These are phyloP conservation scores for Coniochaeta sp. DNA, from an alignment of 2,329 filamentous ascomycete species.

Conservation along the genomic window DNA sequence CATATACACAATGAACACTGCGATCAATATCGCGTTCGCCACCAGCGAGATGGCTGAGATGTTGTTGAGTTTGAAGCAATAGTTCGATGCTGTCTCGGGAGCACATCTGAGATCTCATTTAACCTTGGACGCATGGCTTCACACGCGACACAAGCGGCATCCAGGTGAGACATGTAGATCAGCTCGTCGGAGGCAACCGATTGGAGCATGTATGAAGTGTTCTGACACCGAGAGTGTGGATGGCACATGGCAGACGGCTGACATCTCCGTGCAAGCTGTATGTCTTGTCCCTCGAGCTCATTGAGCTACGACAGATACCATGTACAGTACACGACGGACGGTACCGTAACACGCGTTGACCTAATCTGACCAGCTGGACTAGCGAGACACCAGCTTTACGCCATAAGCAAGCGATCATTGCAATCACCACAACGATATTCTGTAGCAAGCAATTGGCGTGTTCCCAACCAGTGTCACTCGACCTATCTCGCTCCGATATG, in stretches of 20 bases:
- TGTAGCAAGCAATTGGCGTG: too few relatives aligned
- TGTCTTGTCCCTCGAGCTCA: not conserved
- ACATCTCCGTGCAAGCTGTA: not conserved
- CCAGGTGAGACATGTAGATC: not conserved
- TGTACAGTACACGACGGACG: not conserved
- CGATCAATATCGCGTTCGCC: not conserved
- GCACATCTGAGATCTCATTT: not conserved
- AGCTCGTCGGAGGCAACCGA: not conserved
- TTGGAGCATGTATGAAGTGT: not conserved
- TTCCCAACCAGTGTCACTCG: not conserved
- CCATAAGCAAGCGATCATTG: too few relatives aligned
- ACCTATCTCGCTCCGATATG: not conserved
- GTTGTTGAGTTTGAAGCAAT: not conserved
- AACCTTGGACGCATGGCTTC: not conserved
- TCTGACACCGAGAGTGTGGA: not conserved
- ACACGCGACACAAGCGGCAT: not conserved
- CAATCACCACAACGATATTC: too few relatives aligned
- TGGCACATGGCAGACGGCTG: not conserved
- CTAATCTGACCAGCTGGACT: not conserved
- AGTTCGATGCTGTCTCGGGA: not conserved
- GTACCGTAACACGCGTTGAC: not conserved
- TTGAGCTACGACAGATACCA: not conserved
- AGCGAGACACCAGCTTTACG: not conserved
- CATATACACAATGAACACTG: not conserved
- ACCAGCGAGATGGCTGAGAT: not conserved